Base-by-base conservation (phyloP, 345 rosid genomes). In the Reutealis trisperma region DNA sequence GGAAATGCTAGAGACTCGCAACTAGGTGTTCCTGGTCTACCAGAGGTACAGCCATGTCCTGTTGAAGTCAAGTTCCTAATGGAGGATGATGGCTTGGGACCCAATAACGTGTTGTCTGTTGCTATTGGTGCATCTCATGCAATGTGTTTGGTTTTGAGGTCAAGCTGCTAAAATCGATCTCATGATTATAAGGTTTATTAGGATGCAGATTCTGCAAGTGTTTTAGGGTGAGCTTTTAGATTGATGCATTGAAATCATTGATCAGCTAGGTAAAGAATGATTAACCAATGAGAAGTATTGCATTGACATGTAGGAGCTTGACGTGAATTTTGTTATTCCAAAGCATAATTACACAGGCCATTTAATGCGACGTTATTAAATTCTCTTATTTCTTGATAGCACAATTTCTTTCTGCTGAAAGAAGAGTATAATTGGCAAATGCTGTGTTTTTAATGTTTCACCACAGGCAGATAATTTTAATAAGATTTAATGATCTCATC, bases 41-140 rank as follows among this genome's bases (percentile, higher is more conserved):
- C 93, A 1, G 94, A 92, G 73, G 80, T 88, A 34, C 99, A 90
- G 77, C 78, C 87, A 27, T 70, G 67, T 76, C 99, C 99, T 0
- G 85, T 87, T 0, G 87, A 93, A 89, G 94, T 93, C 30, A 85
- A 87, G 65, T 93, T 95, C 85, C 88, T 90, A 58, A 82, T 78
- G 66, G 97, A 89, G 52, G 97, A 93, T 34, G 94, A 89, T 70
- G 92, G 83, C 8, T 55, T 89, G 84, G 85, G 84, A 71, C 73
- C 86, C n/a, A 85, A 84, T 73, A 85, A 84, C 5, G 97, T 92
- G 80, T 73, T 93, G 63, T 89, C 94, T 22, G 84, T 90, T 76
- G 88, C 93, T 65, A 81, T 90, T 37, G 98, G 99, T 74, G 97
- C 98, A 49, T 95, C 94, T 60, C 99, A 95, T 79, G 91, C 97